Percentiles rank a stretch among this genome's conserved stretches.
phyloP scores from a whole-genome alignment of 257 asterid genomes.

The Solanum chmielewskii region DNA sequence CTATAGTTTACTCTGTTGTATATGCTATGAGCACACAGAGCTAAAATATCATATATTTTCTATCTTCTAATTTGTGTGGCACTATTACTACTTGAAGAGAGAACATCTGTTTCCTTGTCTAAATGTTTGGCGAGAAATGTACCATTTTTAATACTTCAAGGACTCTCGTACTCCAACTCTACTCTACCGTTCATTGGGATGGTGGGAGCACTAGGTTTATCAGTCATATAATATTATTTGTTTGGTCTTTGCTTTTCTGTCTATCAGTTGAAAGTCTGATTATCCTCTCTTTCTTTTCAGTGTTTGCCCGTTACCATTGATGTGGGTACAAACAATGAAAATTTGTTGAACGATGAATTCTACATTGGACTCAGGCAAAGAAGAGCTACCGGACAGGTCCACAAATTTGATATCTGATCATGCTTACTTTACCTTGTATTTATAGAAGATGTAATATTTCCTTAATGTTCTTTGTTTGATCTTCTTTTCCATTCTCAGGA shows the following conservation, averaged over 20 bases:
- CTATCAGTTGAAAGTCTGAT: not conserved
- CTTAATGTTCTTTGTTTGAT: not conserved
- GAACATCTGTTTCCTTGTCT: not conserved
- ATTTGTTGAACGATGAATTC: conserved; percentile 55
- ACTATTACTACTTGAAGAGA: not conserved
- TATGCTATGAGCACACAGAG: not conserved
- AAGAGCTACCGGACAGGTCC: conserved; percentile 77
- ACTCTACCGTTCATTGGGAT: not conserved
- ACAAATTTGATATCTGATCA: not conserved
- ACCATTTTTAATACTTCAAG: not conserved
- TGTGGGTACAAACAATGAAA: conserved; percentile 75
- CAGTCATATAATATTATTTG: not conserved
- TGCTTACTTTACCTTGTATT: not conserved
- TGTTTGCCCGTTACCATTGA: conserved; percentile 83
- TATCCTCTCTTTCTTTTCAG: conserved; percentile 16
- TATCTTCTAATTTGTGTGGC: not conserved
- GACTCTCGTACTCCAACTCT: not conserved
- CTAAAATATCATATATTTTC: not conserved
- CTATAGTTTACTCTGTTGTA: not conserved
- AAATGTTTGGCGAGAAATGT: not conserved
- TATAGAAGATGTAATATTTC: not conserved
- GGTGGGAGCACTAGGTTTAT: not conserved
- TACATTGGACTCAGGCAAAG: conserved; percentile 61
- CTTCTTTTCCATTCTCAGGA: conserved; percentile 30
- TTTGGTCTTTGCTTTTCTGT: not conserved